Percentiles rank a stretch among this genome's conserved stretches.
Conservation (phyloP, 1,139 yeast genomes). For the Eremothecium coryli region DNA sequence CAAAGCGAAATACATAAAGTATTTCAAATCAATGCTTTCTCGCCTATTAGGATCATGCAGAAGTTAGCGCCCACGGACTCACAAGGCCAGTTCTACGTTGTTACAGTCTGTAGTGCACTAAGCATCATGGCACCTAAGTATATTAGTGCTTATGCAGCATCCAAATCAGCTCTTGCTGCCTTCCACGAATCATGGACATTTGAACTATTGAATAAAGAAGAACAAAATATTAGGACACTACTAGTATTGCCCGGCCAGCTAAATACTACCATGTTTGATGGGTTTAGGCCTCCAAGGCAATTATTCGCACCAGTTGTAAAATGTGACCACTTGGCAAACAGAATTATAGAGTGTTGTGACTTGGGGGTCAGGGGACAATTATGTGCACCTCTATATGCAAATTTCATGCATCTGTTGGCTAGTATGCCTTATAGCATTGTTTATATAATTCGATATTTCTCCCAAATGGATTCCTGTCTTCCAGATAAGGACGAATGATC, state of each 20-base stretch:
- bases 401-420: slow-evolving; percentile 45
- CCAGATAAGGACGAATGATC: slow-evolving; percentile 16
- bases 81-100: slow-evolving; percentile 39
- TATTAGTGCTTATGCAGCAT: slow-evolving; percentile 53
- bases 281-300: slow-evolving; percentile 47
- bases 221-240: slow-evolving; percentile 34
- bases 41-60: slow-evolving; percentile 46
- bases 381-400: slow-evolving; percentile 52
- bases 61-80: slow-evolving; percentile 30
- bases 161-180: slow-evolving; percentile 55
- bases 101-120: slow-evolving; percentile 59
- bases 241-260: slow-evolving; percentile 62
- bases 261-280: slow-evolving; percentile 51
- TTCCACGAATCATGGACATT: slow-evolving; percentile 49
- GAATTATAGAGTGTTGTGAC: slow-evolving; percentile 36
- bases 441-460: slow-evolving; percentile 38
- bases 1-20: slow-evolving; percentile 32
- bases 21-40: slow-evolving; percentile 47
- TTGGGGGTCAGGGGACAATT: slow-evolving; percentile 46
- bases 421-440: slow-evolving; percentile 44
- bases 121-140: slow-evolving; percentile 66
- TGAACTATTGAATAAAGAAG: slow-evolving; percentile 34
- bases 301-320: slow-evolving; percentile 59
- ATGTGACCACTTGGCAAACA: slow-evolving; percentile 36
- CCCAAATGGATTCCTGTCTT: slow-evolving; percentile 27